Percentiles rank a stretch among this genome's conserved stretches.
Evolutionary conservation across 306 rosid genomes (phyloP).

Genomic region (Urtica urens): DNA sequence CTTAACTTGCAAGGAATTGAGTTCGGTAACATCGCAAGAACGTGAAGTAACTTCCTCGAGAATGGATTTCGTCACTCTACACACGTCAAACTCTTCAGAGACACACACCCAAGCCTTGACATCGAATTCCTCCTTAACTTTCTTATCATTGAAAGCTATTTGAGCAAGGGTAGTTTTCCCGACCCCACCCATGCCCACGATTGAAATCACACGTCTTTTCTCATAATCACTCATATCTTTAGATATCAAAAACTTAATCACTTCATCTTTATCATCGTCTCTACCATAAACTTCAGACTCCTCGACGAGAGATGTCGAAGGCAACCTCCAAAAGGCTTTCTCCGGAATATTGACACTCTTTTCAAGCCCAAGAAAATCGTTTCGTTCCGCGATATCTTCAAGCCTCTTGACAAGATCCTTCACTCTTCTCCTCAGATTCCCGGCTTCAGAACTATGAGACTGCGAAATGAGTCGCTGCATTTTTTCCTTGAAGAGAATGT

Average conservation of each 20-base stretch:
- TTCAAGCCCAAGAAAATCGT: not conserved
- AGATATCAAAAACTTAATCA: not conserved
- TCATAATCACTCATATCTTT: not conserved
- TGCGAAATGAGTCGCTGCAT: not conserved
- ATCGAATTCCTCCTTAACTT: not conserved
- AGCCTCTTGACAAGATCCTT: conserved; percentile 1
- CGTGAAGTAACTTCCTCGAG: not conserved
- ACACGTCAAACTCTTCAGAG: conserved; percentile 1
- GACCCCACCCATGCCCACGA: conserved; percentile 6
- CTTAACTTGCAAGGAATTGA: not conserved
- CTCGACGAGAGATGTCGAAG: not conserved
- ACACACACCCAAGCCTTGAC: conserved; percentile 3
- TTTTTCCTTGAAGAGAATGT: not conserved
- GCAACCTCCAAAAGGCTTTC: not conserved
- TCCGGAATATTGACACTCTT: not conserved
- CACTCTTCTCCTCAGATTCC: not conserved
- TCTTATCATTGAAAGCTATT: not conserved
- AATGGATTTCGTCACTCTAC: not conserved
- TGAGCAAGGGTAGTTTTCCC: conserved; percentile 9
- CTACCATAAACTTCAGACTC: not conserved
- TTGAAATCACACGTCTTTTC: not conserved
- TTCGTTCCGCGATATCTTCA: not conserved
- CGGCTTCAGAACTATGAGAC: not conserved
- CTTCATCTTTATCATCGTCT: not conserved
- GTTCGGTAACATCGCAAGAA: not conserved